phyloP scores from a whole-genome alignment of 495 filamentous ascomycete species.

The Xylaria sp. region DNA sequence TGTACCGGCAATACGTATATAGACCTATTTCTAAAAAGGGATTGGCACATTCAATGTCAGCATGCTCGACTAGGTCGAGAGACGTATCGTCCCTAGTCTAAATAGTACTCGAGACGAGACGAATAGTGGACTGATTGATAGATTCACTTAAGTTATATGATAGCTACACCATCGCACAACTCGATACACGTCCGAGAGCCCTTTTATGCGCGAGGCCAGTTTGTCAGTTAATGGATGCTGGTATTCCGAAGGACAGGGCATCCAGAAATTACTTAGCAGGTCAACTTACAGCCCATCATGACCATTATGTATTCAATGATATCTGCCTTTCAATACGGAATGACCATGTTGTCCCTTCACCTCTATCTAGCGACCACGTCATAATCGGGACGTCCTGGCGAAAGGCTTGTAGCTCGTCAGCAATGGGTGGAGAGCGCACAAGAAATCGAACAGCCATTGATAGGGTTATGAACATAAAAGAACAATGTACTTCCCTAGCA shows the following conservation, averaged over 20 bases:
- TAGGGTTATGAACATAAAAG: no score
- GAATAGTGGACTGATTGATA: no score
- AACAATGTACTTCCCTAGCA: background rate
- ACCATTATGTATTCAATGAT: conserved; percentile 39
- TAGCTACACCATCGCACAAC: no score
- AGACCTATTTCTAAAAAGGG: no score
- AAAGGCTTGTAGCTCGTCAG: background rate
- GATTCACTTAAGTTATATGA: no score
- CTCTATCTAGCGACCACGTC: background rate
- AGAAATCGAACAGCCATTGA: no score
- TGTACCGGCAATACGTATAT: no score
- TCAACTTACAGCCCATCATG: background rate
- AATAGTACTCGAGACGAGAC: no score
- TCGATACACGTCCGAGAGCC: background rate
- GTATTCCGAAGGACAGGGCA: background rate
- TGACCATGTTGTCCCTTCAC: background rate
- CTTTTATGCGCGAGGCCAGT: background rate
- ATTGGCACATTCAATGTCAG: no score
- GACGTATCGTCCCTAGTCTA: no score
- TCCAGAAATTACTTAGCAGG: background rate
- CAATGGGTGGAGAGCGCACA: background rate
- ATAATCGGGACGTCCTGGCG: background rate
- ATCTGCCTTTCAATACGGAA: conserved; percentile 33
- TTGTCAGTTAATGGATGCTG: background rate
- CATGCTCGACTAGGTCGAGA: no score